Conservation (phyloP, 805 yeast genomes). For the Cyberlindnera americana region DNA sequence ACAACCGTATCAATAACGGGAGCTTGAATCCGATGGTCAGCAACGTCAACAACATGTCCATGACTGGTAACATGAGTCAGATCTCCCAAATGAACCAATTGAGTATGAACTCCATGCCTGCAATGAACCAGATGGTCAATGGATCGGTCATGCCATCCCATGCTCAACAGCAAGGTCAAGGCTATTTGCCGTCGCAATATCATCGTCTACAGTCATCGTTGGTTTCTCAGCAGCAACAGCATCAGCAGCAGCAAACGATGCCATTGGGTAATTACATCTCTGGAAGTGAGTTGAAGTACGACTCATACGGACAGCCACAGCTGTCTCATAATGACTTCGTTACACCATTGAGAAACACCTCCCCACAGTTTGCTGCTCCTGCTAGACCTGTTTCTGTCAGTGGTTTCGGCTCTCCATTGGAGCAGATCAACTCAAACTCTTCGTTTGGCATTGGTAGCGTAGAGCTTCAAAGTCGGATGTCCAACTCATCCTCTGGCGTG, state of each 20-base stretch:
- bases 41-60: constrained; percentile 7
- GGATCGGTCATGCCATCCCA: constrained; percentile 5
- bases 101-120: neutral
- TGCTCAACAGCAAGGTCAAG: constrained; percentile 3
- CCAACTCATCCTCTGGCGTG: constrained; percentile 10
- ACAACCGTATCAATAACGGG: constrained; percentile 16
- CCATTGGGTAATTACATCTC: neutral
- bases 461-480: constrained; percentile 15
- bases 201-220: constrained; percentile 1
- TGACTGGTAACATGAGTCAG: constrained; percentile 5
- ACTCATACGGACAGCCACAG: constrained; percentile 15
- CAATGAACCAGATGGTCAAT: constrained; percentile 2
- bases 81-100: neutral
- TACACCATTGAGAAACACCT: constrained; percentile 15
- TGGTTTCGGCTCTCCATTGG: constrained; percentile 18
- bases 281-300: constrained; percentile 9
- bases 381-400: constrained; percentile 16
- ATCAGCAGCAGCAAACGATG: constrained; percentile 6
- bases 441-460: constrained; percentile 19
- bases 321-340: constrained; percentile 14
- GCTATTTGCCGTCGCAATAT: constrained; percentile 1
- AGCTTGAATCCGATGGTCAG: constrained; percentile 3
- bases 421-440: constrained; percentile 15
- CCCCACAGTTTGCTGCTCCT: constrained; percentile 19
- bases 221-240: constrained; percentile 1